These are phyloP conservation scores for Colletotrichum endophyticum DNA, from an alignment of 2,329 filamentous ascomycete species.

Conservation along the genomic window DNA sequence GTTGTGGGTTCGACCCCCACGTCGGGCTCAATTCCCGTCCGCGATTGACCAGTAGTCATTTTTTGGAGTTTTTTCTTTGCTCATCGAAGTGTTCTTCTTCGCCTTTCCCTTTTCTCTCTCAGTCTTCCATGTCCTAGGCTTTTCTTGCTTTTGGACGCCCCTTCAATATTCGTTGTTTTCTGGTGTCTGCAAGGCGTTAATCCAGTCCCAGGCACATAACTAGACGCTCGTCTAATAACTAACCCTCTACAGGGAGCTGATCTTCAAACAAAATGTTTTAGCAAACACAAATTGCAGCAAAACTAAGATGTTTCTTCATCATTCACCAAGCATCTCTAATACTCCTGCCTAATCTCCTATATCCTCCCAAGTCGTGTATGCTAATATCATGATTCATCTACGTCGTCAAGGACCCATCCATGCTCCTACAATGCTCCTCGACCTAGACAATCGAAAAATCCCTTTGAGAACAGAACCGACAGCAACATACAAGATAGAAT, in stretches of 20 bases:
- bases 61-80: background rate
- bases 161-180: background rate
- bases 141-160: background rate
- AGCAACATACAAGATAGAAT: background rate
- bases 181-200: background rate
- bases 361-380: background rate
- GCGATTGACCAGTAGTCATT: background rate
- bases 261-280: background rate
- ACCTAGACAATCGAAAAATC: background rate
- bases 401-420: background rate
- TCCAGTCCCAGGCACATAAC: background rate
- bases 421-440: background rate
- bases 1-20: slow-evolving; percentile 55
- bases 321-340: background rate
- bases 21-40: slow-evolving; percentile 22
- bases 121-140: background rate
- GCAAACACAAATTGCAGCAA: background rate
- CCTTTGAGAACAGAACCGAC: background rate
- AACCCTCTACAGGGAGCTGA: background rate
- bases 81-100: background rate
- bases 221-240: background rate
- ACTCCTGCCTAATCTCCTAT: background rate
- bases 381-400: background rate
- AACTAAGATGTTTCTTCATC: background rate
- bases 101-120: background rate